Percentiles rank a stretch among this genome's conserved stretches.
Conservation (phyloP, 2,329 filamentous ascomycete species). For the Ophiognomonia clavigignenti-juglandacearum region DNA sequence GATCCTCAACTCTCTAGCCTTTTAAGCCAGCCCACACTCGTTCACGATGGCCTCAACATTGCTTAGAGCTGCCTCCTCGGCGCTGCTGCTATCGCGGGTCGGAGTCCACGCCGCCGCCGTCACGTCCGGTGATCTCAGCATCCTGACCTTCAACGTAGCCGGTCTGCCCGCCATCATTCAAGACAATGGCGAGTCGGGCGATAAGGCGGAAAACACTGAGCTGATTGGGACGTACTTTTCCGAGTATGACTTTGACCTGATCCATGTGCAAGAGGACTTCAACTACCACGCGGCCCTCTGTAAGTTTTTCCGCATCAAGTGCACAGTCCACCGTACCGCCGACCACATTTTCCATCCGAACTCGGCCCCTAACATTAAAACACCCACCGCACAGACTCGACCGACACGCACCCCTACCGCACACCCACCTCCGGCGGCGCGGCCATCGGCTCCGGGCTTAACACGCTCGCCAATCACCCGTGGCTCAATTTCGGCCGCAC, state of each 20-base stretch:
- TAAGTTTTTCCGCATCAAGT: no score
- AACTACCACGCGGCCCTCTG: conserved; percentile 61
- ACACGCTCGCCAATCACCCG: conserved; percentile 55
- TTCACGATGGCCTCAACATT: background rate
- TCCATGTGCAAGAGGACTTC: conserved; percentile 66
- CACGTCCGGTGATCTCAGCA: conserved; percentile 36
- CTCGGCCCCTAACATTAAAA: no score
- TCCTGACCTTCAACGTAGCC: conserved; percentile 56
- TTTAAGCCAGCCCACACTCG: background rate
- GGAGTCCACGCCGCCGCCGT: background rate
- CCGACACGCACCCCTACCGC: conserved; percentile 54
- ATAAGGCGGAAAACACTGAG: conserved; percentile 54
- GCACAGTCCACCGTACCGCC: no score
- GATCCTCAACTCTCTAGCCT: background rate
- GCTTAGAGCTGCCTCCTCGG: conserved; percentile 2
- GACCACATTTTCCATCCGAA: no score
- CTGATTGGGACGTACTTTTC: conserved; percentile 53
- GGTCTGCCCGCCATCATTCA: conserved; percentile 54
- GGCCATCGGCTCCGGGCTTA: conserved; percentile 58
- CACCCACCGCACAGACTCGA: conserved; percentile 32
- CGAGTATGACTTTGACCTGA: conserved; percentile 53
- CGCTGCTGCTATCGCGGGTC: conserved; percentile 5
- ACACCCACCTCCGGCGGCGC: conserved; percentile 63
- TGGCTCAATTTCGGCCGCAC: conserved; percentile 52
- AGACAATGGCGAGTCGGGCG: conserved; percentile 55